Evolutionary conservation across 768 basidiomycete genomes (phyloP).

Genomic region (Podaxis rugospora): DNA sequence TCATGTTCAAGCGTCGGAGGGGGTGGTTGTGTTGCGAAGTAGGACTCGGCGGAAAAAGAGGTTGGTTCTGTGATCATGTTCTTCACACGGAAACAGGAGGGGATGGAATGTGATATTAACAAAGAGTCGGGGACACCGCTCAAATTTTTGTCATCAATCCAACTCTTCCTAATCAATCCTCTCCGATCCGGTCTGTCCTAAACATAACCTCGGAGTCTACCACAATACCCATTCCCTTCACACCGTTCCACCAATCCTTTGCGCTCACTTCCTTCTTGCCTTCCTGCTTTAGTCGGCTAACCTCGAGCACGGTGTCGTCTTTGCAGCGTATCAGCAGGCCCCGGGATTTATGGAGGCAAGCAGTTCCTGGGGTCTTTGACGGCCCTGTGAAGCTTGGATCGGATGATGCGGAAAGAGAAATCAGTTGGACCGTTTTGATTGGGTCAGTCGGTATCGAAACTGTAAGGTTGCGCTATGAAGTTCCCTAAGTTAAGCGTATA

Average conservation of each 20-base stretch:
- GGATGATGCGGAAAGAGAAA: conserved; percentile 17
- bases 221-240: conserved; percentile 20
- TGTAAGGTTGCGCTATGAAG: conserved; percentile 14
- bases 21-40: conserved; percentile 84
- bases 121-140: background rate
- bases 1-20: conserved; percentile 72
- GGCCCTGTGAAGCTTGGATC: conserved; percentile 1
- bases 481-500: conserved; percentile 27
- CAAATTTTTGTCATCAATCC: conserved; percentile 6
- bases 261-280: conserved; percentile 50
- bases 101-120: background rate
- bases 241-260: conserved; percentile 80
- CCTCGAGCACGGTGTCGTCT: conserved; percentile 43
- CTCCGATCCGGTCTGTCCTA: conserved; percentile 1
- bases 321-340: conserved; percentile 55
- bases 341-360: conserved; percentile 34
- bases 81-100: background rate
- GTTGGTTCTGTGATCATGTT: conserved; percentile 30
- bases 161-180: conserved; percentile 6
- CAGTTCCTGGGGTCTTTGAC: conserved; percentile 32
- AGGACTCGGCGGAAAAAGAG: conserved; percentile 80
- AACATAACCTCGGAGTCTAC: conserved; percentile 6
- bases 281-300: conserved; percentile 58
- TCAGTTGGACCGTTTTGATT: conserved; percentile 38
- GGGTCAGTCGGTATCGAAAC: conserved; percentile 12